Evolutionary conservation across 139 green algal genomes (phyloP).

Genomic region (Penium margaritaceum): DNA sequence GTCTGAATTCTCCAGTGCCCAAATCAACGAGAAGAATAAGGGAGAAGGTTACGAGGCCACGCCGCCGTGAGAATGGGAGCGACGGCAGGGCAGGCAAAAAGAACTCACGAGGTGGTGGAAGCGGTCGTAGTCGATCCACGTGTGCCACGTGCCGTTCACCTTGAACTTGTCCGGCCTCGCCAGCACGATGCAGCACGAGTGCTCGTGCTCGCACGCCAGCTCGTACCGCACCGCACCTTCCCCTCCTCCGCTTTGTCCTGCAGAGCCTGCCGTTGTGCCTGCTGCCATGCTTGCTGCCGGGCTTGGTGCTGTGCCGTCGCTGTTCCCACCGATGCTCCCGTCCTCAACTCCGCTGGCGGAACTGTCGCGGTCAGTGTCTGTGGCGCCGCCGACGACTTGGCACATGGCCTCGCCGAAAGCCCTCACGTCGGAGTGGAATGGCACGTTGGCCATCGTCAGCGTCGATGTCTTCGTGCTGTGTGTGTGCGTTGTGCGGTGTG

Average conservation of each 20-base stretch:
- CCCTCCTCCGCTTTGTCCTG: too few species aligned
- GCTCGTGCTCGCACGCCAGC: slow-evolving; percentile 74
- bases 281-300: neutral
- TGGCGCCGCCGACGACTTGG: too few species aligned
- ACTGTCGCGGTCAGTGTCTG: too few species aligned
- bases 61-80: too few species aligned
- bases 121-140: slow-evolving; percentile 78
- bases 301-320: too few species aligned
- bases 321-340: too few species aligned
- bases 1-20: too few species aligned
- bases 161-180: slow-evolving; percentile 60
- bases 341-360: too few species aligned
- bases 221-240: slow-evolving; percentile 62
- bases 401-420: slow-evolving; percentile 60
- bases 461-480: slow-evolving; percentile 45
- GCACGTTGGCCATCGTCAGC: slow-evolving; percentile 78
- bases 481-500: too few species aligned
- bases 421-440: slow-evolving; percentile 68
- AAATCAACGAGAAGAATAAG: too few species aligned
- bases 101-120: slow-evolving; percentile 57
- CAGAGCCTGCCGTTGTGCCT: neutral
- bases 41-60: too few species aligned
- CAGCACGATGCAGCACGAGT: slow-evolving; percentile 75
- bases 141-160: slow-evolving; percentile 65
- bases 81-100: too few species aligned